A percentile compares a stretch with the other conserved stretches of the same genome.
These are phyloP conservation scores for Scutellaria barbata DNA, from an alignment of 257 asterid species.

Conservation along the genomic window DNA sequence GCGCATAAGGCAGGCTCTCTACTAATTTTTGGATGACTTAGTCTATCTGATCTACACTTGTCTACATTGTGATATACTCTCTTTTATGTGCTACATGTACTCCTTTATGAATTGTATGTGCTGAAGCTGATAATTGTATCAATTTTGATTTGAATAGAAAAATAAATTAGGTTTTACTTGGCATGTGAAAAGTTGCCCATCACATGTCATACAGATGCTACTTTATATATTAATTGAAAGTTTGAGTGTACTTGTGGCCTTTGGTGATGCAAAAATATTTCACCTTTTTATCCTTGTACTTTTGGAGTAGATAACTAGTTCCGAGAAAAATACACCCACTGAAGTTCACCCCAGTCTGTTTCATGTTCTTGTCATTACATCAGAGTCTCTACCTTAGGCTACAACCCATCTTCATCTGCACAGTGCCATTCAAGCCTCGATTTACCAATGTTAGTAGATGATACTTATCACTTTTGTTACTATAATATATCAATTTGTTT, in stretches of 20 bases:
- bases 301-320: conserved; percentile 1
- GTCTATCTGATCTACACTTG: conserved; percentile 20
- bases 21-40: conserved; percentile 22
- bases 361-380: conserved; percentile 11
- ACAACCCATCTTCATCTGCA: conserved; percentile 21
- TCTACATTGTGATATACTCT: neutral
- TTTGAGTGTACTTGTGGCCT: conserved; percentile 1
- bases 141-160: conserved; percentile 5
- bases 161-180: neutral
- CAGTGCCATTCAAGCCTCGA: neutral
- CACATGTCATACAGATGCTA: conserved; percentile 5
- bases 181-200: conserved; percentile 12
- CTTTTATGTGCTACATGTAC: neutral
- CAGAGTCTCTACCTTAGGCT: conserved; percentile 10
- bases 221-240: conserved; percentile 16
- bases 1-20: conserved; percentile 78
- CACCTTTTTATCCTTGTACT: neutral
- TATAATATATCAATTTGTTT: conserved; percentile 3
- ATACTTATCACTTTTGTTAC: neutral
- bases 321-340: neutral
- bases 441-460: neutral
- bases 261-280: conserved; percentile 1
- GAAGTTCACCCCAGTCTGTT: neutral
- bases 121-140: conserved; percentile 28
- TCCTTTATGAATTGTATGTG: conserved; percentile 20